phyloP scores from a whole-genome alignment of 2,329 filamentous ascomycete species.

The Stagonosporopsis vannaccii region DNA sequence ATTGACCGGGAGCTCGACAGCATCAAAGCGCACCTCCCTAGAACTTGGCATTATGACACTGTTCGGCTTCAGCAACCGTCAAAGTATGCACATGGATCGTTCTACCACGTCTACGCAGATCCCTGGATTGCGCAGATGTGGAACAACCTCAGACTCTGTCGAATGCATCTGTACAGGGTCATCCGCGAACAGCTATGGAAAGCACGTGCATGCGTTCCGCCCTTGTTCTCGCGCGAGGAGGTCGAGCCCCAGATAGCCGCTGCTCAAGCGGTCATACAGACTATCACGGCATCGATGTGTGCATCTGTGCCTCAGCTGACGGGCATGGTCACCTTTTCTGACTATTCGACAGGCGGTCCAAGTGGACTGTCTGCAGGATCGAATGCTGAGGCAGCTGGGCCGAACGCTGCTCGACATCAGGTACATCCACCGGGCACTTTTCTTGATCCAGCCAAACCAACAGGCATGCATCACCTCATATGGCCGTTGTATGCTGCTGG shows the following conservation, averaged over 20 bases:
- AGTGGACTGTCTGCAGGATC: background rate
- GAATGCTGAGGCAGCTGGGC: background rate
- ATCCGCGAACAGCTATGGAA: slow-evolving; percentile 31
- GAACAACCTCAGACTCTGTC: slow-evolving; percentile 38
- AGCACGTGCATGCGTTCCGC: slow-evolving; percentile 19
- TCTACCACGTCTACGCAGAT: slow-evolving; percentile 41
- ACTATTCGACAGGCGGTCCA: background rate
- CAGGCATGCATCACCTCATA: slow-evolving; percentile 36
- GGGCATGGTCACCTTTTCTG: slow-evolving; percentile 38
- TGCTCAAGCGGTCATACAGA: slow-evolving; percentile 25
- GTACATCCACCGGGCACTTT: slow-evolving; percentile 35
- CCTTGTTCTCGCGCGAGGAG: slow-evolving; percentile 22
- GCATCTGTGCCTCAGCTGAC: slow-evolving; percentile 40
- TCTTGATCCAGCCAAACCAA: slow-evolving; percentile 26
- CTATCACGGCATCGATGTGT: slow-evolving; percentile 23
- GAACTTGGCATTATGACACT: slow-evolving; percentile 35
- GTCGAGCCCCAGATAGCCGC: slow-evolving; percentile 14
- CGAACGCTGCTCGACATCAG: slow-evolving; percentile 11
- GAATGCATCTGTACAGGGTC: slow-evolving; percentile 32
- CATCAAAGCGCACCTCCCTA: slow-evolving; percentile 30
- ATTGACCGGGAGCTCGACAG: slow-evolving; percentile 34
- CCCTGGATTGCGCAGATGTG: slow-evolving; percentile 42
- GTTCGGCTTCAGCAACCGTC: slow-evolving; percentile 1
- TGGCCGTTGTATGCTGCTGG: slow-evolving; percentile 37
- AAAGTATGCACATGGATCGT: slow-evolving; percentile 26